A percentile compares a stretch with the other conserved stretches of the same genome.
Conservation (phyloP, 805 yeast species). For the Starmerella apis region DNA sequence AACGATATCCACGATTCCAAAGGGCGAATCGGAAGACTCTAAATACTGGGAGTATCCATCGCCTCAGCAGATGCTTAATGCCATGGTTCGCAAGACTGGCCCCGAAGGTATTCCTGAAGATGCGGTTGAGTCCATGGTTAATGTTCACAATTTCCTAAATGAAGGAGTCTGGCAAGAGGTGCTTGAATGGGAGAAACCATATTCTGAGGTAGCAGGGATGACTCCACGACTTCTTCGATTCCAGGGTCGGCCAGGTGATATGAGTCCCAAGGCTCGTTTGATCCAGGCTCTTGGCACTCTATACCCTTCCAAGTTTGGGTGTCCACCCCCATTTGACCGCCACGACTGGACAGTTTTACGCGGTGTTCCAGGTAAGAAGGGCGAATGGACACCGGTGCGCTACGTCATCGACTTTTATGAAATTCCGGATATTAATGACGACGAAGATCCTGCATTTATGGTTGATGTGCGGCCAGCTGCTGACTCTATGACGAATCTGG, state of each 20-base stretch:
- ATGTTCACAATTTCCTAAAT: constrained; percentile 87
- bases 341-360: constrained; percentile 97
- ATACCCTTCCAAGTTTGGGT: constrained; percentile 61
- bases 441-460: constrained; percentile 73
- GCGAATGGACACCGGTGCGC: constrained; percentile 58
- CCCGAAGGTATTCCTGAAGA: constrained; percentile 67
- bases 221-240: constrained; percentile 74
- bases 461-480: constrained; percentile 94
- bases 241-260: constrained; percentile 82
- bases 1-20: constrained; percentile 75
- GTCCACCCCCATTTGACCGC: constrained; percentile 89
- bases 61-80: constrained; percentile 98
- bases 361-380: constrained; percentile 25
- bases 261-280: constrained; percentile 74
- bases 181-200: constrained; percentile 75
- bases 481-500: constrained; percentile 52
- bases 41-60: constrained; percentile 98
- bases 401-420: constrained; percentile 92
- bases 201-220: constrained; percentile 44
- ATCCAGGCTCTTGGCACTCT: constrained; percentile 53
- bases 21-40: constrained; percentile 68
- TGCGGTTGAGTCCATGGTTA: constrained; percentile 94
- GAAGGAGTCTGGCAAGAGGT: constrained; percentile 98
- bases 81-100: constrained; percentile 91
- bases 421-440: constrained; percentile 66